Percentiles rank a stretch among this genome's conserved stretches.
Conservation (phyloP, 805 yeast species). For the Metschnikowia similis region DNA sequence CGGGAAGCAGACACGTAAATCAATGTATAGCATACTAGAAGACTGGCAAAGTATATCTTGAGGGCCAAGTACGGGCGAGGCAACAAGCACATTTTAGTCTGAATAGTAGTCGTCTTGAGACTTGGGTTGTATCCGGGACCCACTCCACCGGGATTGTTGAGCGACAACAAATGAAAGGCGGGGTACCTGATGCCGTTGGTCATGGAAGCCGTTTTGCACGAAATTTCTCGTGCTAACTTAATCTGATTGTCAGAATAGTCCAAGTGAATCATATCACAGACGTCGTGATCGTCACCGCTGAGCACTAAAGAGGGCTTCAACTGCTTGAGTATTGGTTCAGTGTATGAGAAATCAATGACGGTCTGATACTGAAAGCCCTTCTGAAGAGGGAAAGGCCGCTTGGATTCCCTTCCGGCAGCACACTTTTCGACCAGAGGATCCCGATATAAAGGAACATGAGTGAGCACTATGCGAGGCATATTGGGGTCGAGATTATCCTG, state of each 20-base stretch:
- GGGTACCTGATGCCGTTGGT: conserved; percentile 86
- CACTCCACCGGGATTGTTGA: conserved; percentile 44
- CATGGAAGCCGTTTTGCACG: conserved; percentile 88
- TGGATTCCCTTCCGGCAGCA: conserved; percentile 73
- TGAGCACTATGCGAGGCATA: conserved; percentile 62
- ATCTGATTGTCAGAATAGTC: conserved; percentile 20
- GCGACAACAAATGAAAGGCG: conserved; percentile 77
- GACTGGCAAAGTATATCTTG: conserved; percentile 13
- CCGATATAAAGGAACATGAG: conserved; percentile 87
- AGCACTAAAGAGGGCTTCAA: conserved; percentile 68
- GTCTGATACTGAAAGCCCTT: conserved; percentile 88
- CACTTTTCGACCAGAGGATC: conserved; percentile 59
- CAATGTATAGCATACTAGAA: conserved; percentile 8
- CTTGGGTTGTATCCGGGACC: background rate
- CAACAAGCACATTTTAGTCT: conserved; percentile 51
- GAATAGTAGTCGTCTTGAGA: conserved; percentile 17
- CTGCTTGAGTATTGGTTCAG: conserved; percentile 53
- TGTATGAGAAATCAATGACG: conserved; percentile 60
- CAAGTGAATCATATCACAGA: conserved; percentile 71
- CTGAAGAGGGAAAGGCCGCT: conserved; percentile 57
- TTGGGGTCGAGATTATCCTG: conserved; percentile 22
- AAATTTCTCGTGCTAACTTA: conserved; percentile 60
- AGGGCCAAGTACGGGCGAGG: conserved; percentile 47
- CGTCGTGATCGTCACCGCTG: conserved; percentile 97
- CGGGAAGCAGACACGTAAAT: conserved; percentile 10